phyloP scores from a whole-genome alignment of 2,329 filamentous ascomycete genomes.

The Colletotrichum karsti region DNA sequence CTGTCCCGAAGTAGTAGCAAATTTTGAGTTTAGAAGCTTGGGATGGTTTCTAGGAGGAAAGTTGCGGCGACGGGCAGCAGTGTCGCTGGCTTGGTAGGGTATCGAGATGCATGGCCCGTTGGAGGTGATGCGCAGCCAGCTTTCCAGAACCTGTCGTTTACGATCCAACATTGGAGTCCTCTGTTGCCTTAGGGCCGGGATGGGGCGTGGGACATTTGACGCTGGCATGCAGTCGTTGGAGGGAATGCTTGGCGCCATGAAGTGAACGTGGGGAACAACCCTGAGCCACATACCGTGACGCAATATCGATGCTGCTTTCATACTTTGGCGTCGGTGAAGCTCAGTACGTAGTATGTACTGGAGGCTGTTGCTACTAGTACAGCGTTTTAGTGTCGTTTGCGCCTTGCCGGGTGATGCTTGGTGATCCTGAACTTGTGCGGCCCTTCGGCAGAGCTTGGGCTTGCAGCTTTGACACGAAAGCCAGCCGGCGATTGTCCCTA shows the following conservation, averaged over 20 bases:
- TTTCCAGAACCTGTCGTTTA: background rate
- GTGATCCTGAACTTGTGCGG: background rate
- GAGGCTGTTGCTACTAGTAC: background rate
- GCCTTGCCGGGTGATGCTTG: background rate
- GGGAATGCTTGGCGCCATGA: background rate
- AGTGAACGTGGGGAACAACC: background rate
- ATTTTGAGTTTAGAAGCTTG: background rate
- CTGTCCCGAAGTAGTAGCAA: background rate
- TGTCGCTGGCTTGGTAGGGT: background rate
- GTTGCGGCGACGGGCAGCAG: background rate
- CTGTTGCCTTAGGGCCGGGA: background rate
- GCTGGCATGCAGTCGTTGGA: background rate
- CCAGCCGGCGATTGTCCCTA: background rate
- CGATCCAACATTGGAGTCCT: background rate
- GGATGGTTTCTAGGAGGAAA: background rate
- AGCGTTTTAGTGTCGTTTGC: constrained; percentile 8
- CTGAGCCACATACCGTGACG: constrained; percentile 15
- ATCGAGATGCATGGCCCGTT: background rate
- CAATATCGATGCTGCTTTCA: constrained; percentile 8
- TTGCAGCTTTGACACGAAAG: constrained; percentile 13
- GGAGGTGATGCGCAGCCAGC: background rate
- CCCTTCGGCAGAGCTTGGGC: background rate
- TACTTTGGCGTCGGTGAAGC: background rate
- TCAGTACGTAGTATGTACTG: background rate
- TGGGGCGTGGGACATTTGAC: background rate